A percentile compares a stretch with the other conserved stretches of the same genome.
Conservation (phyloP, 2,329 filamentous ascomycete species). For the Scopulariopsis brevicaulis region DNA sequence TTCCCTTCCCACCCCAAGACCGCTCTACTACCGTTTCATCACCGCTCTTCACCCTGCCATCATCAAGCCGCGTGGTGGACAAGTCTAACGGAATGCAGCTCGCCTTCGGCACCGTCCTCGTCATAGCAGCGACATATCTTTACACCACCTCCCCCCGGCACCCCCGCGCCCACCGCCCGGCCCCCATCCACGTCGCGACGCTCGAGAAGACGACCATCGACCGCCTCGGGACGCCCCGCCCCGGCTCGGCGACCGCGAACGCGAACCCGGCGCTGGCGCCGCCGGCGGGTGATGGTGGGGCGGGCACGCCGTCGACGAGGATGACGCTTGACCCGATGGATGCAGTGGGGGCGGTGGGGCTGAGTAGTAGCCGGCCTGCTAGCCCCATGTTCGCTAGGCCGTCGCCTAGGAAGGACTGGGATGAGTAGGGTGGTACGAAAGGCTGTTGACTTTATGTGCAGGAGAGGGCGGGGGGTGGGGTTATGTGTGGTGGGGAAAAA, state of each 20-base stretch:
- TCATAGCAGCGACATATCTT: slow-evolving; percentile 73
- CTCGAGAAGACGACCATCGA: slow-evolving; percentile 67
- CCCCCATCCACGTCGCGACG: slow-evolving; percentile 56
- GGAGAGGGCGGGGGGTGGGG: no score
- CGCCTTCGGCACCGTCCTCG: slow-evolving; percentile 64
- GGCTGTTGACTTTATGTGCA: no score
- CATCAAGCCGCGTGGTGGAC: no score
- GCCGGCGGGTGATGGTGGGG: background rate
- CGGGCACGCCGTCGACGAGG: background rate
- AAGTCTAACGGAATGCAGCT: slow-evolving; percentile 52
- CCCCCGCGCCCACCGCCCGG: slow-evolving; percentile 42
- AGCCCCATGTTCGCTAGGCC: slow-evolving; percentile 30
- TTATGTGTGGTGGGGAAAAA: no score
- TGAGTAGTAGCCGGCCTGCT: slow-evolving; percentile 33
- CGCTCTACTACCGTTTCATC: no score
- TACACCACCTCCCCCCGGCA: slow-evolving; percentile 54
- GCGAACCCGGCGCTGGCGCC: background rate
- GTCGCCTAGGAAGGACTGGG: slow-evolving; percentile 22
- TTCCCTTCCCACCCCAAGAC: background rate
- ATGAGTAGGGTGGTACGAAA: slow-evolving; percentile 20
- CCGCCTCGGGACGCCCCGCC: slow-evolving; percentile 24
- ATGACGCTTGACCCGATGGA: slow-evolving; percentile 29
- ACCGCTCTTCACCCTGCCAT: no score
- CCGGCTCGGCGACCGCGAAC: background rate
- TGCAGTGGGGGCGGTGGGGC: slow-evolving; percentile 20